Base-by-base conservation (phyloP, 164 flowering plant genomes). In the Nymphaea thermarum region DNA sequence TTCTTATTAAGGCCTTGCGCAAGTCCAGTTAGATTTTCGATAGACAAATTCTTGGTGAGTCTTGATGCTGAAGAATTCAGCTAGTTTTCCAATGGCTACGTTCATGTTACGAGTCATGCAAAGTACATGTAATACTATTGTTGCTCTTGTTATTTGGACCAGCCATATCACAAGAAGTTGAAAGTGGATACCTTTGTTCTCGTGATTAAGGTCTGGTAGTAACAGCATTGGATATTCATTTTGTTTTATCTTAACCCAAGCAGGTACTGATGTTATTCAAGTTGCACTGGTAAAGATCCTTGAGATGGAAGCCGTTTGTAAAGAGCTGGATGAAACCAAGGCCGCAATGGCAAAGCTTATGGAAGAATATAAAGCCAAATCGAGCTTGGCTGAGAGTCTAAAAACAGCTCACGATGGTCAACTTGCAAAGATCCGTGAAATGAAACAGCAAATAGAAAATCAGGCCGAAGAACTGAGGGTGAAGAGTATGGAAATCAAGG, bases 321-420 rank as follows among this genome's bases (percentile, higher is more conserved):
- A 80, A 82, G 92, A 87, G 75, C 79, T 89, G 15, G 92, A 86
- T 70, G 90, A 85, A 66, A 76, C 79, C 41, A 87, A 84, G 79
- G 79, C 78, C 47, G 88, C 80, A 71, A 77, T 79, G 77, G 86
- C 81, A 72, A 87, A 76, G 84, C 86, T 91, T 47, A 84, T 71
- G 67, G 79, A 72, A 43, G 86, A 87, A 42, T 73, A 65, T 60
- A 72, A 66, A 55, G 66, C 44, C 60, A 84, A 85, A 76, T 64
- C 78, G 41, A 85, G 81, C 67, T 62, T 74, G n/a, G 72, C 68
- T 4, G 87, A 83, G 74, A 83, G 71, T 66, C 77, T 90, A 75
- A 85, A 75, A 71, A 84, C 63, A 73, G 79, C 80, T 42, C 78
- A 80, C 45, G 66, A 62, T 67, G 86, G 82, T 53, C 86, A 84